Evolutionary conservation across 768 basidiomycete genomes (phyloP), one percentile per base, ranked within the genome.

Genomic region (Hortiboletus campestris): DNA sequence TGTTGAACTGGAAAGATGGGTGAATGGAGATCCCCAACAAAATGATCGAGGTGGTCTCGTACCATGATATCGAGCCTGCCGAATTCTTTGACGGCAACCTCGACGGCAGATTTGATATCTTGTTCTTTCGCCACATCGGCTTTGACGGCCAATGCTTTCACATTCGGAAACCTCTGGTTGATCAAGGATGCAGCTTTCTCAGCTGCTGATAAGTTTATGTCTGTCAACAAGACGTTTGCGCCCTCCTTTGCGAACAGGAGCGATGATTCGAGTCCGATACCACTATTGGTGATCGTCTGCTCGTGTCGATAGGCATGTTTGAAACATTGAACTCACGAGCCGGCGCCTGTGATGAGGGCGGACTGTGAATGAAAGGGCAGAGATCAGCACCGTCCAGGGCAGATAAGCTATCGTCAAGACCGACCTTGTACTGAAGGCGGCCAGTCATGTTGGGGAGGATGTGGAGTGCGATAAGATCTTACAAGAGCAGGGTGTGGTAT

Each of bases 41-140:
- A 36, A 35, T 6, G 19, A 14, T 19, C 2, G 25, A 44, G 44
- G 55, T 6, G 34, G 17, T 32, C 29, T 64, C 81, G 63, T 67
- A 95, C 94, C 89, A 99, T 90, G 57, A 99, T 76, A 69, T 99
- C 97, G 63, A 99, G 77, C 54, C 97, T 78, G n/a, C 97, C 97
- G 72, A 94, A 97, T 64, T 86, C 81, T 56, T 83, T 76, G 51
- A 97, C 85, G 0, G 95, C 89, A 49, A 71, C 74, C 52, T 91
- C 88, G 22, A 99, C 91, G 9, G 88, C 82, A 36, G 77, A 80
- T 78, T 95, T 89, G 51, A 99, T 78, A 55, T 98, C 89, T 6
- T 73, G 76, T 74, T 99, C 97, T 68, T 91, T 90, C 57, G 87
- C 83, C 2, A 98, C 97, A 73, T 99, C 94, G 44, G 86, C 85